A percentile compares a stretch with the other conserved stretches of the same genome.
phyloP scores from a whole-genome alignment of 768 basidiomycete species.

The Leccinellum albellum region DNA sequence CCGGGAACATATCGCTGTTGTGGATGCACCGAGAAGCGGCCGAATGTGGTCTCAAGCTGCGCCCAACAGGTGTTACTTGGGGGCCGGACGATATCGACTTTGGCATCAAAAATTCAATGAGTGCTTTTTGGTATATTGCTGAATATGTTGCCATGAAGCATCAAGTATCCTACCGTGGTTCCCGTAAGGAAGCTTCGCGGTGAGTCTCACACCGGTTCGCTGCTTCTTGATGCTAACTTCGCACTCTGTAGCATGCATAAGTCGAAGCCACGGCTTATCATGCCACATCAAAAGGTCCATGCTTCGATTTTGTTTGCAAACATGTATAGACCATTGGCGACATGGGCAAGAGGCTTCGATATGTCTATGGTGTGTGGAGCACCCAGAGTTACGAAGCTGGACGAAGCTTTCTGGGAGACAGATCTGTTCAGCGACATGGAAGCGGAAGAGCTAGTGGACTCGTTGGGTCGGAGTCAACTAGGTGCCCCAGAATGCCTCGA shows the following conservation, averaged over 20 bases:
- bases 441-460: too few species aligned
- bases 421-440: too few species aligned
- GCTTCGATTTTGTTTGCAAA: not conserved
- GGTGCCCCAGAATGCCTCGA: too few species aligned
- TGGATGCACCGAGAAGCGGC: not conserved
- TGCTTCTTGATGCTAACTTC: not conserved
- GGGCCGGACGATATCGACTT: constrained; percentile 14
- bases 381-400: not conserved
- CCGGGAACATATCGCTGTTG: not conserved
- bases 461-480: too few species aligned
- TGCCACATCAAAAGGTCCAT: not conserved
- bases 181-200: constrained; percentile 4
- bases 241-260: constrained; percentile 1
- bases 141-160: constrained; percentile 14
- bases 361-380: not conserved
- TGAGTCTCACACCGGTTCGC: not conserved
- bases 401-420: constrained; percentile 3
- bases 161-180: not conserved
- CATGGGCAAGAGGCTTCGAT: not conserved
- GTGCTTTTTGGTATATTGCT: not conserved
- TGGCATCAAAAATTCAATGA: constrained; percentile 13
- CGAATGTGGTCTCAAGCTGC: constrained; percentile 3
- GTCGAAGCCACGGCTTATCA: too few species aligned
- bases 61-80: constrained; percentile 13
- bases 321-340: not conserved